These are phyloP conservation scores for Botryosphaeria dothidea DNA, from an alignment of 2,329 filamentous ascomycete species.

Conservation along the genomic window DNA sequence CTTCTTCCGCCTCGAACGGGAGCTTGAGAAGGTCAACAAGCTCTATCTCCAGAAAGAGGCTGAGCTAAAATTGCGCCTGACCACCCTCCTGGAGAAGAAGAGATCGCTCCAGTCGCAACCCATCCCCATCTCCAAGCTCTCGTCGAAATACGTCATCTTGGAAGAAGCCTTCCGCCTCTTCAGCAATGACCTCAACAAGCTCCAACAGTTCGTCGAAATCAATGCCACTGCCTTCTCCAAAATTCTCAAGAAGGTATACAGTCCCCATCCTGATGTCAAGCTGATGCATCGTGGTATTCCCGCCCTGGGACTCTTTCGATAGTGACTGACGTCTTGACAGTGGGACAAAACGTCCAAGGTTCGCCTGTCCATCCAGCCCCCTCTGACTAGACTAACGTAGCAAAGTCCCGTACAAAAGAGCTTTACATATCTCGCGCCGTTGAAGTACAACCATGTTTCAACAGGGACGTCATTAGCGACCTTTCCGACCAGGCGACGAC, in stretches of 20 bases:
- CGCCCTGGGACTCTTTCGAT: background rate
- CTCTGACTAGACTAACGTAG: background rate
- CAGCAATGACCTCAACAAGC: conserved; percentile 92
- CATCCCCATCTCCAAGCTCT: conserved; percentile 77
- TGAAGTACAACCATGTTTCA: conserved; percentile 97
- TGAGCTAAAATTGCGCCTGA: conserved; percentile 92
- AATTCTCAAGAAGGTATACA: conserved; percentile 85
- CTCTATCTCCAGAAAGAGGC: conserved; percentile 98
- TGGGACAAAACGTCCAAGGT: conserved; percentile 99
- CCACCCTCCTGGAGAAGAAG: conserved; percentile 94
- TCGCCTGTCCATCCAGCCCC: conserved; percentile 23
- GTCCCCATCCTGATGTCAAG: background rate
- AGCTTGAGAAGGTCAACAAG: conserved; percentile 96
- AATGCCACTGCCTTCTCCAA: conserved; percentile 98
- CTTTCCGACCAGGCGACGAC: conserved; percentile 96
- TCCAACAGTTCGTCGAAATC: conserved; percentile 97
- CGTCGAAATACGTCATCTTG: conserved; percentile 89
- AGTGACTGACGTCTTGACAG: conserved; percentile 47
- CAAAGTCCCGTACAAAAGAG: conserved; percentile 89
- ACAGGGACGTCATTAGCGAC: conserved; percentile 93
- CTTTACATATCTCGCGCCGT: conserved; percentile 93
- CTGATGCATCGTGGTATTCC: background rate
- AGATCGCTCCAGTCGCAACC: conserved; percentile 79
- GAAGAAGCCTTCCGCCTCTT: conserved; percentile 98
- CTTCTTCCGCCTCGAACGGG: conserved; percentile 96